Conservation (phyloP, 306 rosid genomes). For the Medicago arabica region DNA sequence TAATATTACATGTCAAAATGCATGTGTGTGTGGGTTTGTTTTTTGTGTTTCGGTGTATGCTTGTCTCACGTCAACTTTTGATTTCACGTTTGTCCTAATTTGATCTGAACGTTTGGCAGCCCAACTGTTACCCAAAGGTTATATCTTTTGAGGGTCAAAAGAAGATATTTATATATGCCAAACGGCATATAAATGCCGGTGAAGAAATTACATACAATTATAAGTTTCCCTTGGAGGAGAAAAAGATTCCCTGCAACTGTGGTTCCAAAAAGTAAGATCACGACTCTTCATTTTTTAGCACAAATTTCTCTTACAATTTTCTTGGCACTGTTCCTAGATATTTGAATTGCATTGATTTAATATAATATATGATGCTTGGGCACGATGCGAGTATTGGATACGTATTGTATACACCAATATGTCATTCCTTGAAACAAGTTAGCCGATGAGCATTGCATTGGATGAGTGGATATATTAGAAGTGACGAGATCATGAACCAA, state of each 20-base stretch:
- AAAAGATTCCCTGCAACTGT: constrained; percentile 97
- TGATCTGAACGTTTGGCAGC: constrained; percentile 64
- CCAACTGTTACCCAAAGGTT: constrained; percentile 97
- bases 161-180: constrained; percentile 90
- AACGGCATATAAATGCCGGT: constrained; percentile 87
- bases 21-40: neutral
- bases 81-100: constrained; percentile 35
- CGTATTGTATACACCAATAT: neutral
- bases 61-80: constrained; percentile 6
- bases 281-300: constrained; percentile 13
- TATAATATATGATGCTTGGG: neutral
- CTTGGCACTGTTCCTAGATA: neutral
- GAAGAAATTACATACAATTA: constrained; percentile 96
- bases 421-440: neutral
- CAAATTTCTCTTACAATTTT: constrained; percentile 28
- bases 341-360: constrained; percentile 12
- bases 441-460: neutral
- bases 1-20: constrained; percentile 28
- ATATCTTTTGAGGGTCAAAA: constrained; percentile 92
- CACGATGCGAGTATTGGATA: neutral
- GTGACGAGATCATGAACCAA: neutral
- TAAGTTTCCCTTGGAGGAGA: constrained; percentile 98
- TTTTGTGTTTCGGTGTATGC: neutral
- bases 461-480: constrained; percentile 15
- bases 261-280: constrained; percentile 84